phyloP scores from a whole-genome alignment of 805 yeast genomes.

The Zygoascus biomembranicola region DNA sequence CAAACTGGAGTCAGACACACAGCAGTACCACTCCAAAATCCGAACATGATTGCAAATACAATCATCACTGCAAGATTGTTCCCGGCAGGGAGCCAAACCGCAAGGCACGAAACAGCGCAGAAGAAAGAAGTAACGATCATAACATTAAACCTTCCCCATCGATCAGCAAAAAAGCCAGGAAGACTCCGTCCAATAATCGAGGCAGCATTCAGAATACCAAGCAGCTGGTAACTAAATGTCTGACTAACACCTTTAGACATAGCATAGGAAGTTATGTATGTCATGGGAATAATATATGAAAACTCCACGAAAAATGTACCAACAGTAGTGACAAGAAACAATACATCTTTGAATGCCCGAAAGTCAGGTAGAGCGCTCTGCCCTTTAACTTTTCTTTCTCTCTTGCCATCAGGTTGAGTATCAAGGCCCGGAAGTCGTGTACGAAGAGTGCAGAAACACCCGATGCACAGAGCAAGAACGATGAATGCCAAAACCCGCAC shows the following conservation, averaged over 20 bases:
- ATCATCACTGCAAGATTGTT: conserved; percentile 34
- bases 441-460: conserved; percentile 30
- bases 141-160: conserved; percentile 48
- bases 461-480: conserved; percentile 20
- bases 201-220: conserved; percentile 40
- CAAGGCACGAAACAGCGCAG: conserved; percentile 40
- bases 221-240: conserved; percentile 28
- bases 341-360: conserved; percentile 22
- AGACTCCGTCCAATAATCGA: conserved; percentile 49
- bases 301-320: conserved; percentile 38
- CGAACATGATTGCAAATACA: conserved; percentile 45
- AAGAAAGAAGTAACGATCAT: conserved; percentile 41
- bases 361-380: conserved; percentile 22
- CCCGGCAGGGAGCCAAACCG: conserved; percentile 62
- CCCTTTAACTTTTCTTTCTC: conserved; percentile 8
- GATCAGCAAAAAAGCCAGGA: conserved; percentile 50
- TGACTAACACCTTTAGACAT: conserved; percentile 17
- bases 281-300: conserved; percentile 42
- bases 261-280: conserved; percentile 53
- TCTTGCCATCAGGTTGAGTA: not conserved
- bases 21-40: conserved; percentile 54
- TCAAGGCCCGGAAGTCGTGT: conserved; percentile 27
- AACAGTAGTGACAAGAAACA: conserved; percentile 22
- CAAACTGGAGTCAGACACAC: conserved; percentile 62
- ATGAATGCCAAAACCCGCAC: conserved; percentile 39